Conservation (phyloP, 2,329 filamentous ascomycete species). For the Venturia asperata region DNA sequence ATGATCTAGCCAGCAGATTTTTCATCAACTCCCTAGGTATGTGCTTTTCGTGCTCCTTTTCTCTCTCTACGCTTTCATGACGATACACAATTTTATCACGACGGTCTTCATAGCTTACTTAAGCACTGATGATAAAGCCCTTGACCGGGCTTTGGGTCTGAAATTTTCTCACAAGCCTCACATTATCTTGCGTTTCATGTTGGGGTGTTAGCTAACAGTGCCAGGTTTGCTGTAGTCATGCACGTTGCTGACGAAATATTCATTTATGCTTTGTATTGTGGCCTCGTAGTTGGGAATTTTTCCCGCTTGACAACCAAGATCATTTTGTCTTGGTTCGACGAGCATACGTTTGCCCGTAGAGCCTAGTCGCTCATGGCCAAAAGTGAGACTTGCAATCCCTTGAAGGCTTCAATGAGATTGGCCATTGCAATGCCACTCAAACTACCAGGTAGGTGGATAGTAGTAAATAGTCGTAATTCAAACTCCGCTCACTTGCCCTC, state of each 20-base stretch:
- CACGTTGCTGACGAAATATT: background rate
- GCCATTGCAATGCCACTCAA: too few relatives aligned
- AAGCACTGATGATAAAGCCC: constrained; percentile 72
- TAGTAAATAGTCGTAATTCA: too few relatives aligned
- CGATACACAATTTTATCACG: constrained; percentile 64
- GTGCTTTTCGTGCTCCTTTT: constrained; percentile 10
- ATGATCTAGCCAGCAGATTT: background rate
- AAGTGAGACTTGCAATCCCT: too few relatives aligned
- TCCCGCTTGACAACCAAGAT: background rate
- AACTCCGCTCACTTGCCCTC: too few relatives aligned
- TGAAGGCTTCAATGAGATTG: too few relatives aligned
- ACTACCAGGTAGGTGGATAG: too few relatives aligned
- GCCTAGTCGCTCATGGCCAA: background rate
- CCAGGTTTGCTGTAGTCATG: too few relatives aligned
- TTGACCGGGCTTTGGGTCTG: constrained; percentile 56
- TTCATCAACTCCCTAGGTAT: background rate
- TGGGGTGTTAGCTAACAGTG: background rate
- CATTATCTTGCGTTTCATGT: background rate
- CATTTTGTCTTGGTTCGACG: background rate
- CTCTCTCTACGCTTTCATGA: constrained; percentile 44
- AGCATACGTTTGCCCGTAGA: background rate
- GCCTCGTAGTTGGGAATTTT: background rate
- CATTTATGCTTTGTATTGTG: background rate
- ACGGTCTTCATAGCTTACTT: constrained; percentile 75
- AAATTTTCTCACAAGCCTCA: background rate